Evolutionary conservation across 2,329 filamentous ascomycete species (phyloP).

Genomic region (Sporothrix humicola): DNA sequence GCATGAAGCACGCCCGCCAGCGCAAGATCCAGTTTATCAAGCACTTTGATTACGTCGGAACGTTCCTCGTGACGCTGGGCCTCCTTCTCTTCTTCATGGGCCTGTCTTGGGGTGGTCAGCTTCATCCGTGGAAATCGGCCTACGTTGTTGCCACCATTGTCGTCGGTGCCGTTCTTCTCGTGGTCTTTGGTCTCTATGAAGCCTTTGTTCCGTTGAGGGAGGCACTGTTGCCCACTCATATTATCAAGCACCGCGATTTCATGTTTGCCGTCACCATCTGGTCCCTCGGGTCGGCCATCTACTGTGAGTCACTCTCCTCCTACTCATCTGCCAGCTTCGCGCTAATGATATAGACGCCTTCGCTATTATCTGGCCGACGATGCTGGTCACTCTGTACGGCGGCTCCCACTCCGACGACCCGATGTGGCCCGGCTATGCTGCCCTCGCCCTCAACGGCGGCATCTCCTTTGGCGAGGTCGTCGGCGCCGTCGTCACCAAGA

Average conservation of each 20-base stretch:
- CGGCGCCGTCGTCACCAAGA: constrained; percentile 40
- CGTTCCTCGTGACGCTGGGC: constrained; percentile 43
- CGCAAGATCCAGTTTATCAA: constrained; percentile 41
- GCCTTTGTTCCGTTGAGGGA: constrained; percentile 42
- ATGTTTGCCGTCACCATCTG: constrained; percentile 43
- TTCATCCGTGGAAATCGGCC: constrained; percentile 45
- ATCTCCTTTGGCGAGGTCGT: constrained; percentile 42
- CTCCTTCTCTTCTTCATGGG: constrained; percentile 45
- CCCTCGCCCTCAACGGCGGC: constrained; percentile 41
- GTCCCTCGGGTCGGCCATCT: constrained; percentile 46
- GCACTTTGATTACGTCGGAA: constrained; percentile 45
- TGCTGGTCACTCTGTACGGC: constrained; percentile 45
- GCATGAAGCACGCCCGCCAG: constrained; percentile 42
- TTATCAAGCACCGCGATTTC: constrained; percentile 46
- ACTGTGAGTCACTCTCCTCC: constrained; percentile 37
- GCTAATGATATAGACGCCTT: constrained; percentile 40
- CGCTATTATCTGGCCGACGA: constrained; percentile 48
- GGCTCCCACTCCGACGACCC: constrained; percentile 36
- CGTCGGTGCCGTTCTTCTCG: background rate
- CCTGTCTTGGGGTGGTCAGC: constrained; percentile 43
- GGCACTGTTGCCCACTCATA: constrained; percentile 47
- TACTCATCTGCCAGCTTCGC: no score
- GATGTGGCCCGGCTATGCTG: constrained; percentile 40
- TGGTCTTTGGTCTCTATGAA: background rate
- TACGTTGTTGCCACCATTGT: constrained; percentile 43